Percentiles rank a stretch among this genome's conserved stretches.
Evolutionary conservation across 305 asterid species (phyloP).

Genomic region (Rubia balearica): DNA sequence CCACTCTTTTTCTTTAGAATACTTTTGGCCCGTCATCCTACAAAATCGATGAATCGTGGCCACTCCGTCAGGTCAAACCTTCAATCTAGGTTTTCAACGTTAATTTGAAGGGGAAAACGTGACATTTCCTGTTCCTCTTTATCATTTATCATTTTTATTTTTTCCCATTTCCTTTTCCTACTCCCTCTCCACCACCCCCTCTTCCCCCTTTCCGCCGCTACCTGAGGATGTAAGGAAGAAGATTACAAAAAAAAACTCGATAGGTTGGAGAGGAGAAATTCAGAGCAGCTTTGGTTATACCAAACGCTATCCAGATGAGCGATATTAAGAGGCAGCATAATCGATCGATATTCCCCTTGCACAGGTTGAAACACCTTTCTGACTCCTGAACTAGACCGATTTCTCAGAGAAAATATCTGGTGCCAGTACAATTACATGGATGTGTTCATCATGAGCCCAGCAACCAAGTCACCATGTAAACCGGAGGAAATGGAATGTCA

Average conservation of each 20-base stretch:
- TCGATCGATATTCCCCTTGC: neutral
- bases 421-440: neutral
- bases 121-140: too few relatives aligned
- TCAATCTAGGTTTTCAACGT: too few relatives aligned
- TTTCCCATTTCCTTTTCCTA: too few relatives aligned
- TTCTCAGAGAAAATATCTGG: neutral
- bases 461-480: neutral
- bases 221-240: neutral
- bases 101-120: too few relatives aligned
- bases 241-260: neutral
- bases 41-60: too few relatives aligned
- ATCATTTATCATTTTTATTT: too few relatives aligned
- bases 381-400: neutral
- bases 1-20: too few relatives aligned
- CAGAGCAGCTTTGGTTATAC: neutral
- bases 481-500: neutral
- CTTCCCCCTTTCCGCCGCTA: too few relatives aligned
- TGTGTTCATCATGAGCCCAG: neutral
- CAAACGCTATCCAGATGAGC: neutral
- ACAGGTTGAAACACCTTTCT: neutral
- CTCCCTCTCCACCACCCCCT: too few relatives aligned
- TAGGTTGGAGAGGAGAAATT: neutral
- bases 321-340: neutral
- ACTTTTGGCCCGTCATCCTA: too few relatives aligned
- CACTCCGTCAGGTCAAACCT: too few relatives aligned